Evolutionary conservation across 768 basidiomycete genomes (phyloP).

Genomic region (Mycena chlorophos): DNA sequence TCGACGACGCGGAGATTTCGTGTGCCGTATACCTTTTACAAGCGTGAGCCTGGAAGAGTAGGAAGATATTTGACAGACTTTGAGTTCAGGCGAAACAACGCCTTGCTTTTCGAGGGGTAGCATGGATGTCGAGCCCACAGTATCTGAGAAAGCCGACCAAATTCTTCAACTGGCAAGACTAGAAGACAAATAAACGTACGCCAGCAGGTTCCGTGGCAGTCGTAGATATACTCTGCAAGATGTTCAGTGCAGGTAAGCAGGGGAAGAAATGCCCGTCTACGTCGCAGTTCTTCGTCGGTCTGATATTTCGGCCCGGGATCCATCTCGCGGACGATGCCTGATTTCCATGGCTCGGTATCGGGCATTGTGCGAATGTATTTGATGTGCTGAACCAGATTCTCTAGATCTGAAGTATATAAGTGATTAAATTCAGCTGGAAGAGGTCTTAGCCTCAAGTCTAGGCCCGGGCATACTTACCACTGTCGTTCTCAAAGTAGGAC

Average conservation of each 20-base stretch:
- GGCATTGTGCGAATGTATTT: slow-evolving; percentile 10
- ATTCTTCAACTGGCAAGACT: slow-evolving; percentile 25
- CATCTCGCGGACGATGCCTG: slow-evolving; percentile 10
- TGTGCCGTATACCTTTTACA: background rate
- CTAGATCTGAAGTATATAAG: background rate
- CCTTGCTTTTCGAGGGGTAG: slow-evolving; percentile 10
- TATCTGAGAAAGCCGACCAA: background rate
- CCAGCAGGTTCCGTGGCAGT: slow-evolving; percentile 13
- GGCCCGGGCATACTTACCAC: slow-evolving; percentile 40
- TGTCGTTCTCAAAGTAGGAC: slow-evolving; percentile 42
- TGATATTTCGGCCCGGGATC: slow-evolving; percentile 11
- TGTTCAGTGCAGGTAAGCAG: background rate
- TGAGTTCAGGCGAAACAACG: slow-evolving; percentile 7
- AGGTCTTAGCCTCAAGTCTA: slow-evolving; percentile 19
- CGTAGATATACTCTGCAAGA: slow-evolving; percentile 7
- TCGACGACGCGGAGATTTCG: background rate
- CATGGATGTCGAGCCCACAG: slow-evolving; percentile 2
- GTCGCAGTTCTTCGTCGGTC: slow-evolving; percentile 10
- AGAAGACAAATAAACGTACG: background rate
- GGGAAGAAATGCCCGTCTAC: background rate
- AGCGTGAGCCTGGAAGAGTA: slow-evolving; percentile 21
- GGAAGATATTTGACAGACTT: slow-evolving; percentile 43
- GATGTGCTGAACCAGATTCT: slow-evolving; percentile 4
- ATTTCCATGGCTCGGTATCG: slow-evolving; percentile 6
- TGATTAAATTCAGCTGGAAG: background rate